Percentiles rank a stretch among this genome's conserved stretches.
Conservation (phyloP, 2,329 filamentous ascomycete genomes). For the Rhytidhysteron rufulum region DNA sequence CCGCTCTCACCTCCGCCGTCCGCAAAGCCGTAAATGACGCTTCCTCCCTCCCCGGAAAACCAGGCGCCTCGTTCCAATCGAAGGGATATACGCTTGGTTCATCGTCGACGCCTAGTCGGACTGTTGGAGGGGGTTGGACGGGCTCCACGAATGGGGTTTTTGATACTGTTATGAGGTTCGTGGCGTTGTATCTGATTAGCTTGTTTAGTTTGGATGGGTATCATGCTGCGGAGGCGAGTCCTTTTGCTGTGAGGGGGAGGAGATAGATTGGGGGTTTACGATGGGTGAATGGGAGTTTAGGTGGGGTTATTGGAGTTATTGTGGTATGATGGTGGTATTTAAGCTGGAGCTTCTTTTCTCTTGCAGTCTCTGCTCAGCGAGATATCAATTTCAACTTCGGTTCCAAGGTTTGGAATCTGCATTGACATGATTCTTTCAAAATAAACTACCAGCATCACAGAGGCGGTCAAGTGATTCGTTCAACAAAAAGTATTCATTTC, state of each 20-base stretch:
- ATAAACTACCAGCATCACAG: no score
- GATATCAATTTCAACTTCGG: no score
- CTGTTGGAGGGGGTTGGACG: conserved; percentile 20
- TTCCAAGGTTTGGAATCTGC: no score
- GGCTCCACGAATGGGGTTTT: conserved; percentile 32
- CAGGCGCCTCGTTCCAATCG: conserved; percentile 34
- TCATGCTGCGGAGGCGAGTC: conserved; percentile 41
- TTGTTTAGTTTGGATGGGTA: conserved; percentile 44
- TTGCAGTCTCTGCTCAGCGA: no score
- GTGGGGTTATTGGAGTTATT: no score
- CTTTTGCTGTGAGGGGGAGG: conserved; percentile 37
- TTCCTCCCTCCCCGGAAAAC: conserved; percentile 32
- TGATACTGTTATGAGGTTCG: conserved; percentile 41
- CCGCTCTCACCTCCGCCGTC: conserved; percentile 45
- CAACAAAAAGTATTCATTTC: no score
- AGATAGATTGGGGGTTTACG: conserved; percentile 3
- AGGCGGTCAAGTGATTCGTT: no score
- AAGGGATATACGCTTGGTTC: conserved; percentile 43
- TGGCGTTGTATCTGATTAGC: conserved; percentile 45
- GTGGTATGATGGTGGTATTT: no score
- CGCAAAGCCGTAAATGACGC: conserved; percentile 41
- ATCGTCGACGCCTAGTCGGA: conserved; percentile 20
- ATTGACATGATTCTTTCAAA: no score
- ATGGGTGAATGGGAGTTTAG: neutral
- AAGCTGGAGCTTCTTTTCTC: no score